phyloP scores from a whole-genome alignment of 257 asterid species.

The Schizonepeta tenuifolia region DNA sequence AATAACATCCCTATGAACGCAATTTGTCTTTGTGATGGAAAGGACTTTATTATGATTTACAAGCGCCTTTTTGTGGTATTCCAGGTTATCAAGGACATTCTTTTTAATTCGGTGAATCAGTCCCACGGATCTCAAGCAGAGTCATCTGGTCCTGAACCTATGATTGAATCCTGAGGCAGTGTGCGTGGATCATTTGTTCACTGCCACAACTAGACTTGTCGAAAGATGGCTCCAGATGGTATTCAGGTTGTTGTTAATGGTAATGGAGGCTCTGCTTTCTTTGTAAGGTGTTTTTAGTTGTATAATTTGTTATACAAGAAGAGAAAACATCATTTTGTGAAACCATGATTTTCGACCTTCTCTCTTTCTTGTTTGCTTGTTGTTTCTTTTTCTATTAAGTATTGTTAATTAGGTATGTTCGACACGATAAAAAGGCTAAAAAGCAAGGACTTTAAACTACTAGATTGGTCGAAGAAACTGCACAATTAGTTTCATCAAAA shows the following conservation, averaged over 20 bases:
- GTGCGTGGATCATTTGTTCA: not conserved
- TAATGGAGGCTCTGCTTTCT: not conserved
- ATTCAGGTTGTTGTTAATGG: not conserved
- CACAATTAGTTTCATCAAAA: no score
- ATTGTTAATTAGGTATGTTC: not conserved
- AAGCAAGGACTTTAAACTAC: not conserved
- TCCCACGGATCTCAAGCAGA: constrained; percentile 56
- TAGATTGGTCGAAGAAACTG: no score
- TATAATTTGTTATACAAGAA: constrained; percentile 15
- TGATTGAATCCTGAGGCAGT: constrained; percentile 72
- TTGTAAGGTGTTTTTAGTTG: constrained; percentile 5
- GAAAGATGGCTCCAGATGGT: not conserved
- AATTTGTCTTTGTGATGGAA: not conserved
- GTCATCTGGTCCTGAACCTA: constrained; percentile 82
- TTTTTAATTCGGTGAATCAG: constrained; percentile 84
- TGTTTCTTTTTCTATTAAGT: not conserved
- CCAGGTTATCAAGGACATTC: constrained; percentile 93
- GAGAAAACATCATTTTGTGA: not conserved
- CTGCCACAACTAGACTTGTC: not conserved
- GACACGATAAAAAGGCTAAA: not conserved
- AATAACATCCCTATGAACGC: not conserved
- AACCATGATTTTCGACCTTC: not conserved
- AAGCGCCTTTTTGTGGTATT: not conserved
- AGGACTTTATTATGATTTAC: constrained; percentile 10
- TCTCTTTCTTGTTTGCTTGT: not conserved